Conservation (phyloP, 106 monocot genomes). For the Hemerocallis citrina region DNA sequence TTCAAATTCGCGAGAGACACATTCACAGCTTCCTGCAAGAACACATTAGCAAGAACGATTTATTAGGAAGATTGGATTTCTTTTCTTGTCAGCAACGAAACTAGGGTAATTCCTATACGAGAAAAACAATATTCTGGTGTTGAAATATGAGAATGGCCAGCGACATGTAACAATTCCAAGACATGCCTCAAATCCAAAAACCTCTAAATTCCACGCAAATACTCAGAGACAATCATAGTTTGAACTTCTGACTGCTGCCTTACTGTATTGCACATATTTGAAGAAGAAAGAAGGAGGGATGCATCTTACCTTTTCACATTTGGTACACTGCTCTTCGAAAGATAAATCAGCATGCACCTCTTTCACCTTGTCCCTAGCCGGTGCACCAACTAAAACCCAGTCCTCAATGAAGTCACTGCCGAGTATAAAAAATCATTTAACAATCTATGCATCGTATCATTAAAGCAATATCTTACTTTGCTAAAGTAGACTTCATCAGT, state of each 20-base stretch:
- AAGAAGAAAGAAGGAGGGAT: neutral
- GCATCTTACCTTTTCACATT: conserved; percentile 45
- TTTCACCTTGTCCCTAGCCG: conserved; percentile 53
- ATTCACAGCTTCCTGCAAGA: conserved; percentile 53
- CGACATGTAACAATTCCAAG: too few relatives aligned
- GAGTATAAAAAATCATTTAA: too few relatives aligned
- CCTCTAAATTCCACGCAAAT: too few relatives aligned
- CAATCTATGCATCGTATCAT: too few relatives aligned
- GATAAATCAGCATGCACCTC: conserved; percentile 15
- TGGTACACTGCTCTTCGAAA: conserved; percentile 58
- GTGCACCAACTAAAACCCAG: conserved; percentile 67
- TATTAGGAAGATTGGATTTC: neutral
- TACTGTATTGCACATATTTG: neutral
- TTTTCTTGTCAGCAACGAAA: neutral
- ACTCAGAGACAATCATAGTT: too few relatives aligned
- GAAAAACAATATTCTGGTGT: too few relatives aligned
- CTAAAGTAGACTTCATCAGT: too few relatives aligned
- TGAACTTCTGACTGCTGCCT: neutral
- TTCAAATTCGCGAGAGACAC: conserved; percentile 40
- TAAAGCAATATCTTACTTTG: too few relatives aligned
- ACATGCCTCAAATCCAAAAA: too few relatives aligned
- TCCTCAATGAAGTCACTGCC: conserved; percentile 62
- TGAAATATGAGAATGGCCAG: too few relatives aligned
- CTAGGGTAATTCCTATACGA: too few relatives aligned
- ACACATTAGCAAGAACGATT: neutral